Conservation (phyloP, 148 eudicot species). For the Rhododendron ovatum region DNA sequence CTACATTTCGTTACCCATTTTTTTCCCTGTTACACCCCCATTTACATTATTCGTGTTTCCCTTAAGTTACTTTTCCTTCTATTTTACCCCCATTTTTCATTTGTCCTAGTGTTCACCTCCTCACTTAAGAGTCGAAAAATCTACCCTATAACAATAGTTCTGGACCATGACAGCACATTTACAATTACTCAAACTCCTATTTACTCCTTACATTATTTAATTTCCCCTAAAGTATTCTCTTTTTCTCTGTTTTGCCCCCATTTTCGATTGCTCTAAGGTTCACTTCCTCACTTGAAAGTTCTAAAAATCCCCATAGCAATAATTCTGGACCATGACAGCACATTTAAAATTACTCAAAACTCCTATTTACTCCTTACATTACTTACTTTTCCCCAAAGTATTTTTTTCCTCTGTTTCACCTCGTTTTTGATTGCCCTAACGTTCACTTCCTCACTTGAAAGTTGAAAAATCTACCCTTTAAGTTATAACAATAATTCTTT, state of each 20-base stretch:
- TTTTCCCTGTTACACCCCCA: no score
- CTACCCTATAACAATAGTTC: background rate
- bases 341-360: no score
- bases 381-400: background rate
- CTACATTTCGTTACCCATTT: no score
- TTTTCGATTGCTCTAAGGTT: background rate
- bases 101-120: background rate
- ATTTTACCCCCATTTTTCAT: background rate
- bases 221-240: background rate
- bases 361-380: no score
- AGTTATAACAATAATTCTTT: no score
- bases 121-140: background rate
- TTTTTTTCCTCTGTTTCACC: background rate
- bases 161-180: background rate
- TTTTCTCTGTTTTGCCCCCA: background rate
- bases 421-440: no score
- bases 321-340: background rate
- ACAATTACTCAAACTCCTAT: background rate
- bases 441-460: background rate
- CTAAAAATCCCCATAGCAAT: background rate
- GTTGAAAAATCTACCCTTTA: no score
- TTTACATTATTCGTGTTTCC: no score
- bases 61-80: background rate
- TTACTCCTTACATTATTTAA: background rate
- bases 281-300: background rate